These are phyloP conservation scores for Cyphellophora attinorum DNA, from an alignment of 2,329 filamentous ascomycete species.

Conservation along the genomic window DNA sequence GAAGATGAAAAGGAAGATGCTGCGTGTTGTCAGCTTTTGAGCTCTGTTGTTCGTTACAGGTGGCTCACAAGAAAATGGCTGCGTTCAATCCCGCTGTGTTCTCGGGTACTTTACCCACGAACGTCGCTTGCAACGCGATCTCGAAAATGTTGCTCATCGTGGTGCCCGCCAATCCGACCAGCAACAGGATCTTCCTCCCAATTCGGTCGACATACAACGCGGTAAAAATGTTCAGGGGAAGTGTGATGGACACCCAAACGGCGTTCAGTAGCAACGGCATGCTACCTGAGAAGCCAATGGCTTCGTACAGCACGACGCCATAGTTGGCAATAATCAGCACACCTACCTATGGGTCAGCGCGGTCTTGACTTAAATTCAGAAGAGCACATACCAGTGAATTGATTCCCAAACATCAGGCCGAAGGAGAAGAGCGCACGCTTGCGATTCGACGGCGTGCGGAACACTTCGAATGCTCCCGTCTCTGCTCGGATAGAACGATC, in stretches of 20 bases:
- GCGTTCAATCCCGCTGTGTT: constrained; percentile 25
- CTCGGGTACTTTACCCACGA: constrained; percentile 22
- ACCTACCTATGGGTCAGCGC: no score
- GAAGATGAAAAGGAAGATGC: constrained; percentile 26
- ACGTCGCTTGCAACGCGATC: constrained; percentile 24
- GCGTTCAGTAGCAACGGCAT: constrained; percentile 36
- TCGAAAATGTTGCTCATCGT: constrained; percentile 28
- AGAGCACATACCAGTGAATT: constrained; percentile 28
- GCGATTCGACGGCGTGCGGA: constrained; percentile 31
- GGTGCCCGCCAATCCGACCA: constrained; percentile 29
- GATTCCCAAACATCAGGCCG: constrained; percentile 31
- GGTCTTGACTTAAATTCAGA: no score
- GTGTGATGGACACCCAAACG: constrained; percentile 33
- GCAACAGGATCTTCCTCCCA: constrained; percentile 30
- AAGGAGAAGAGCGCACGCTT: constrained; percentile 30
- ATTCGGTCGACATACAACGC: constrained; percentile 28
- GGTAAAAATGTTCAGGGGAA: constrained; percentile 32
- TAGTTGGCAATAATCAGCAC: constrained; percentile 27
- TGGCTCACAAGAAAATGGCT: constrained; percentile 29
- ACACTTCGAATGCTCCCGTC: constrained; percentile 29
- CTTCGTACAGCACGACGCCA: constrained; percentile 29
- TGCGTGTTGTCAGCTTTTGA: no score
- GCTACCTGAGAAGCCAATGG: constrained; percentile 26
- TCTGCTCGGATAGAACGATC: constrained; percentile 23
- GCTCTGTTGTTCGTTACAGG: no score